Conservation (phyloP, 805 yeast genomes). For the Tetrapisispora fleetii region DNA sequence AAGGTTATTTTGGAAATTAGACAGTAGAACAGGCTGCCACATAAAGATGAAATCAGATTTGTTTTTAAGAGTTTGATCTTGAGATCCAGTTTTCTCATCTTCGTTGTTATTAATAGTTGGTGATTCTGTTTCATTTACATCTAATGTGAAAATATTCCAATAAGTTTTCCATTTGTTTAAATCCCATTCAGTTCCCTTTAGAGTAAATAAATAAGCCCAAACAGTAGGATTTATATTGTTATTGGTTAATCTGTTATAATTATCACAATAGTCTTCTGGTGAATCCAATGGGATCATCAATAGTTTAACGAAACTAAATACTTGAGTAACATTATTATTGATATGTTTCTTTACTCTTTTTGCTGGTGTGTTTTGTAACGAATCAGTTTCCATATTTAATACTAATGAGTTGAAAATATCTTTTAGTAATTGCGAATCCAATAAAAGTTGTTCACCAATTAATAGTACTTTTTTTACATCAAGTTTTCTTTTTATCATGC, state of each 20-base stretch:
- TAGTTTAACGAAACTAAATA: conserved; percentile 18
- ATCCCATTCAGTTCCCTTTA: conserved; percentile 28
- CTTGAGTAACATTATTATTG: conserved; percentile 13
- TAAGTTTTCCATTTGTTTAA: conserved; percentile 22
- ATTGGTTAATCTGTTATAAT: conserved; percentile 24
- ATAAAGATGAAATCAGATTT: conserved; percentile 8
- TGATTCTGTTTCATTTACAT: background rate
- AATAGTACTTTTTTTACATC: conserved; percentile 19
- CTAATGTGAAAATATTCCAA: conserved; percentile 17
- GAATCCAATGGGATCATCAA: conserved; percentile 29
- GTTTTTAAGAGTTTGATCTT: background rate
- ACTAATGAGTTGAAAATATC: conserved; percentile 32
- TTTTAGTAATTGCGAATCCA: conserved; percentile 63
- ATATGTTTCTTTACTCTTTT: conserved; percentile 23
- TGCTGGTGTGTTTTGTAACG: conserved; percentile 12
- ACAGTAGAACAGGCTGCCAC: conserved; percentile 7
- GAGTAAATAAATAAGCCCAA: conserved; percentile 24
- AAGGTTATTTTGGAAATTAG: conserved; percentile 17
- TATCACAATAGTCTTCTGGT: conserved; percentile 37
- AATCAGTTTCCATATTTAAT: conserved; percentile 13
- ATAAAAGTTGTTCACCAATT: conserved; percentile 68
- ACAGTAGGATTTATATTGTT: conserved; percentile 19
- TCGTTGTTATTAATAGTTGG: no score
- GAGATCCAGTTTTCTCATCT: background rate
- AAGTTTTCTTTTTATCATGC: conserved; percentile 9